Base-by-base conservation (phyloP, 2,329 filamentous ascomycete genomes). In the Epichloe coenophiala region DNA sequence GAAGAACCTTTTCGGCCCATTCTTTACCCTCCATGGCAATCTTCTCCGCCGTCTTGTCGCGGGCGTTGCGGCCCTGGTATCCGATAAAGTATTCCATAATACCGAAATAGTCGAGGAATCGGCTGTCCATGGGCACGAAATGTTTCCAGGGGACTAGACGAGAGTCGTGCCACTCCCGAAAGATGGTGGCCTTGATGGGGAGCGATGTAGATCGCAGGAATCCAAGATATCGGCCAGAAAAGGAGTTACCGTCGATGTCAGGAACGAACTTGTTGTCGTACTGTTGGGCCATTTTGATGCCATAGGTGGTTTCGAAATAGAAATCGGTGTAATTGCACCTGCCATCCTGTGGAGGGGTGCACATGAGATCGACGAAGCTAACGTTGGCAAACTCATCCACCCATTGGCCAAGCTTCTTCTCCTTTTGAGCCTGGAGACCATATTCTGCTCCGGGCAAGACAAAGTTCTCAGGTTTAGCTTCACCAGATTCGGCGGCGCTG, bases 131-230 rank as follows among this genome's bases (percentile, higher is more conserved):
- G 15, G 87, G 87, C 2, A 89, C 81, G 58, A 87, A 91, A 65
- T 93, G 87, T 59, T 80, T 80, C 86, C 87, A 93, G 0, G 0
- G 75, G 2, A 88, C 71, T 1, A 91, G 71, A 3, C 86, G 74
- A 43, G 75, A 77, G 62, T 90, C 86, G 60, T 90, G 86, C 87
- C 86, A 93, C 63, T 93, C 87, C 19, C 78, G 75, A 67, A 83
- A 93, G 21, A 91, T 70, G 0, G 86, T 88, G 5, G 83, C 79
- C 68, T 91, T 93, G 67, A 93, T 78, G 0, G 84, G 84, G 8
- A 90, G 64, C 15, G 78, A 82, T 2, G 79, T 85, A 33, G 80
- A 85, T 36, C 77, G 73, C 23, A 91, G 68, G 62, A 90, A 88
- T 0, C 77, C 79, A 4, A 81, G 73, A 59, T 83, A 87, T 5